phyloP scores from a whole-genome alignment of 1,284 basidiomycete species.

The Clitocybe nebularis region DNA sequence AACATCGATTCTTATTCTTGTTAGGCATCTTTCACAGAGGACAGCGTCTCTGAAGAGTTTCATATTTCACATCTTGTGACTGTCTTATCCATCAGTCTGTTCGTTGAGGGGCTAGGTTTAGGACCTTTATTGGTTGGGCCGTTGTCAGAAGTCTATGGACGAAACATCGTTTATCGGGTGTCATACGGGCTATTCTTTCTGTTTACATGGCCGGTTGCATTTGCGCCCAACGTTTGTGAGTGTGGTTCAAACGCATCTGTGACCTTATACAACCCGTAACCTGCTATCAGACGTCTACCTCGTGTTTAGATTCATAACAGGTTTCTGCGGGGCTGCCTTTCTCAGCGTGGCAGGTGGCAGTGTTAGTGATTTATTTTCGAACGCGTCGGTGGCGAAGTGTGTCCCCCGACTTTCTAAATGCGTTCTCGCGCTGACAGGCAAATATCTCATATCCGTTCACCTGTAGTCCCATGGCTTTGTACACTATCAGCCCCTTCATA shows the following conservation, averaged over 20 bases:
- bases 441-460: constrained; percentile 32
- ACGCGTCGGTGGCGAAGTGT: constrained; percentile 61
- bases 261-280: constrained; percentile 1
- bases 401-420: constrained; percentile 24
- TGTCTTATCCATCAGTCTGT: constrained; percentile 69
- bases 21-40: constrained; percentile 66
- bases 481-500: constrained; percentile 67
- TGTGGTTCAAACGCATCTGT: constrained; percentile 2
- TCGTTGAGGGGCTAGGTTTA: constrained; percentile 45
- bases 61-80: constrained; percentile 59
- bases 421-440: constrained; percentile 19
- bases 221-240: constrained; percentile 56
- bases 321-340: constrained; percentile 71
- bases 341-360: constrained; percentile 79
- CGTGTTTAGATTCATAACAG: constrained; percentile 69
- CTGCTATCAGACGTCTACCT: constrained; percentile 47
- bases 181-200: constrained; percentile 49
- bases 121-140: constrained; percentile 57
- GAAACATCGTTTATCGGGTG: constrained; percentile 47
- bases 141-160: constrained; percentile 53
- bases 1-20: neutral
- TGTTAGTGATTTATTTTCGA: constrained; percentile 71
- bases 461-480: constrained; percentile 75
- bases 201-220: constrained; percentile 65
- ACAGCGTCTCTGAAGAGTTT: constrained; percentile 56